phyloP scores from a whole-genome alignment of 352 stramenopile species.

The Globisporangium takayamanum region DNA sequence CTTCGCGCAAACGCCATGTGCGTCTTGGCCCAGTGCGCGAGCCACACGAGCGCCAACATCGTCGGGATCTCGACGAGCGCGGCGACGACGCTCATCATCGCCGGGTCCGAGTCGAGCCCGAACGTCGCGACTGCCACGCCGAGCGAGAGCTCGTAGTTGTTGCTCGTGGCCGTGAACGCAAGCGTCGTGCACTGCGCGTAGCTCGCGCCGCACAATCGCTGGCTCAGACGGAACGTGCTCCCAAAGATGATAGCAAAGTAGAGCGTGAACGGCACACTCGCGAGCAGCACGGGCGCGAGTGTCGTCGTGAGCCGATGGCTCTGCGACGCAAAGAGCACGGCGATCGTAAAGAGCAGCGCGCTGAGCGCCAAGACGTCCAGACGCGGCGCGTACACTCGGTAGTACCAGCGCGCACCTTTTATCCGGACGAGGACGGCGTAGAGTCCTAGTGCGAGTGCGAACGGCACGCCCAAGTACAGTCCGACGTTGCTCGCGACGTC shows the following conservation, averaged over 20 bases:
- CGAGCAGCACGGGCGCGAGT: slow-evolving; percentile 48
- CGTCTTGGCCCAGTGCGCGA: slow-evolving; percentile 19
- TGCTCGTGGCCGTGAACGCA: slow-evolving; percentile 78
- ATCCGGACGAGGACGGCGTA: slow-evolving; percentile 31
- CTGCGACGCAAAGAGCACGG: slow-evolving; percentile 71
- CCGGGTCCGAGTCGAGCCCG: slow-evolving; percentile 57
- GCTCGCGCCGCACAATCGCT: slow-evolving; percentile 19
- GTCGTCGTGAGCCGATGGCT: slow-evolving; percentile 50
- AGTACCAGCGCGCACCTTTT: slow-evolving; percentile 44
- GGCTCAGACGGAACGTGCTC: slow-evolving; percentile 36
- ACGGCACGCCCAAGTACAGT: slow-evolving; percentile 70
- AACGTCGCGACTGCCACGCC: slow-evolving; percentile 64
- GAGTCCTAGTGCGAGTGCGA: slow-evolving; percentile 30
- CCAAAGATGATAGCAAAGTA: slow-evolving; percentile 63
- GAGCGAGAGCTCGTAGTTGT: slow-evolving; percentile 80
- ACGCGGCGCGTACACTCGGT: slow-evolving; percentile 29
- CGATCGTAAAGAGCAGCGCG: slow-evolving; percentile 60
- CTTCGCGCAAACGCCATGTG: not conserved
- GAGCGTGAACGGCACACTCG: slow-evolving; percentile 47
- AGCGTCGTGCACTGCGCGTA: slow-evolving; percentile 45
- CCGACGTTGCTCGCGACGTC: slow-evolving; percentile 49
- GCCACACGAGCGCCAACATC: slow-evolving; percentile 27
- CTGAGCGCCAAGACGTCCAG: slow-evolving; percentile 43
- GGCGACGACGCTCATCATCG: slow-evolving; percentile 43
- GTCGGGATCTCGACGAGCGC: slow-evolving; percentile 41